Conservation (phyloP, 371 early-diverging fungal genomes). For the Ordospora pajunii region DNA sequence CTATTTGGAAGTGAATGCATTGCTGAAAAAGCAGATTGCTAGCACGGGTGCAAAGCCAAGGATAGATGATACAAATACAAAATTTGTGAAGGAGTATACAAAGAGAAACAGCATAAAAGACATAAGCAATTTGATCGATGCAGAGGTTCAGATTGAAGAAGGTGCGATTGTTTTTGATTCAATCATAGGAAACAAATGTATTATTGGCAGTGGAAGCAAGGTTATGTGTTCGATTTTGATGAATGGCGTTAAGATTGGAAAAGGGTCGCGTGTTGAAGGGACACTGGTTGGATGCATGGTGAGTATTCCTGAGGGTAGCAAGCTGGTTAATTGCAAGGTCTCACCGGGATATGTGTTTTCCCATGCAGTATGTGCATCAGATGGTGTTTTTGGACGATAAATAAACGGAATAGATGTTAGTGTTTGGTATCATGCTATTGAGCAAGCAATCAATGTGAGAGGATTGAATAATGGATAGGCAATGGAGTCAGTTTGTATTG, state of each 20-base stretch:
- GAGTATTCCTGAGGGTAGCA: slow-evolving; percentile 13
- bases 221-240: slow-evolving; percentile 32
- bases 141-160: background rate
- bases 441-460: too few relatives aligned
- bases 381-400: background rate
- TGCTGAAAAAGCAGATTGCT: background rate
- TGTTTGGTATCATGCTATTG: too few relatives aligned
- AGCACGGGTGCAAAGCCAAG: background rate
- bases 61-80: background rate
- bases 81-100: slow-evolving; percentile 12
- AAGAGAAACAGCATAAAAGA: slow-evolving; percentile 28
- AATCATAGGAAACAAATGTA: slow-evolving; percentile 24
- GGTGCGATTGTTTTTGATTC: slow-evolving; percentile 1
- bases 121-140: slow-evolving; percentile 15
- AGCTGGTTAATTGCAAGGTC: slow-evolving; percentile 21
- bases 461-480: too few relatives aligned
- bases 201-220: background rate
- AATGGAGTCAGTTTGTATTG: too few relatives aligned
- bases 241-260: slow-evolving; percentile 16
- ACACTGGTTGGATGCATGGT: slow-evolving; percentile 26
- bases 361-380: background rate
- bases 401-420: background rate
- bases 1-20: background rate
- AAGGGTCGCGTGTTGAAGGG: slow-evolving; percentile 12
- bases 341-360: slow-evolving; percentile 20